phyloP scores from a whole-genome alignment of 805 yeast genomes.

The Pichia nanzhaoensis region DNA sequence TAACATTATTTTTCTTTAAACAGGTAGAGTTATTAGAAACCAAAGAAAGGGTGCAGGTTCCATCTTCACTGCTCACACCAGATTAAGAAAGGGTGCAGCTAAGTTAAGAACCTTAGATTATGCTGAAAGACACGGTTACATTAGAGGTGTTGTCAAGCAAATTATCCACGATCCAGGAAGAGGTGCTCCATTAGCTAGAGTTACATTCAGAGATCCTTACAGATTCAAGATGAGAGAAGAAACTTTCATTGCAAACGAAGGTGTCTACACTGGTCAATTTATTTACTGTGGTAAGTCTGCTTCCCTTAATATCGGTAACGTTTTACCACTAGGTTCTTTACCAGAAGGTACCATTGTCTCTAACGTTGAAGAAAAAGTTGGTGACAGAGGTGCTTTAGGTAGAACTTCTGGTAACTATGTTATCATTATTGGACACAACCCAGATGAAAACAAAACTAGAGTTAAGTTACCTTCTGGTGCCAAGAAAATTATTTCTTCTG shows the following conservation, averaged over 20 bases:
- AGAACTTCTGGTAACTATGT: constrained; percentile 99
- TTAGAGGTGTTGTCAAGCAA: constrained; percentile 98
- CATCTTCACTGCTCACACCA: constrained; percentile 99
- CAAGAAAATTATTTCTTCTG: constrained; percentile 90
- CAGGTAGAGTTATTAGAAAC: constrained; percentile 99
- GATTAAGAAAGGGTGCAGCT: constrained; percentile 99
- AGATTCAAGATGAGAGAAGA: constrained; percentile 96
- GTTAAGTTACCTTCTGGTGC: constrained; percentile 99
- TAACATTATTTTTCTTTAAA: constrained; percentile 2
- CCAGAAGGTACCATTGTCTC: constrained; percentile 99
- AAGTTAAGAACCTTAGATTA: constrained; percentile 98
- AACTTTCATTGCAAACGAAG: constrained; percentile 98
- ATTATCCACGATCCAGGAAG: constrained; percentile 99
- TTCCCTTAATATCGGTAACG: constrained; percentile 93
- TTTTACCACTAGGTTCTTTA: constrained; percentile 91
- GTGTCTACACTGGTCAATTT: constrained; percentile 99
- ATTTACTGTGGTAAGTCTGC: constrained; percentile 99
- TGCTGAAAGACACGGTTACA: constrained; percentile 99
- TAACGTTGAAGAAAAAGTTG: constrained; percentile 97
- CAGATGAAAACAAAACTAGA: constrained; percentile 98
- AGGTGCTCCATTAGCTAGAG: constrained; percentile 99
- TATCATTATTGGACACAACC: constrained; percentile 98
- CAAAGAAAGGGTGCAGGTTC: constrained; percentile 99
- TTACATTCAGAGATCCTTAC: constrained; percentile 99
- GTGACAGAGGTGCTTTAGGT: constrained; percentile 99